These are phyloP conservation scores for Arthrobotrys megalospora DNA, from an alignment of 2,329 filamentous ascomycete genomes.

Conservation along the genomic window DNA sequence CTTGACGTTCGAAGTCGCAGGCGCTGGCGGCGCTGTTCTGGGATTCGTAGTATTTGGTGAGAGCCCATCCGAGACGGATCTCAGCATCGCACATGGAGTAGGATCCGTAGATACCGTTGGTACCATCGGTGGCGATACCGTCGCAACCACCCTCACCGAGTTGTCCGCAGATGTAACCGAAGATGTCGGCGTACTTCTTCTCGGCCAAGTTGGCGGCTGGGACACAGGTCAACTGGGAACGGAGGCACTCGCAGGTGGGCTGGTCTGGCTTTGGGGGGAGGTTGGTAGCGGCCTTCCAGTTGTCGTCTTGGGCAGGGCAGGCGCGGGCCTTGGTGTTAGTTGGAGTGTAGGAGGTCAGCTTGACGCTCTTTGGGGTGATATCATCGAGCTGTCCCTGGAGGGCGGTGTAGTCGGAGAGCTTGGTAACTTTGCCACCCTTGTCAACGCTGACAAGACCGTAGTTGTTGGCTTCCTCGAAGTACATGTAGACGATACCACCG, in stretches of 20 bases:
- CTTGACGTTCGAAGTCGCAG: conserved; percentile 81
- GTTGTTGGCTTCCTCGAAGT: conserved; percentile 90
- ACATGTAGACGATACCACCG: conserved; percentile 99
- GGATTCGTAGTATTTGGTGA: conserved; percentile 80
- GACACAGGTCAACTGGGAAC: conserved; percentile 79
- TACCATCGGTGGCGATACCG: conserved; percentile 79
- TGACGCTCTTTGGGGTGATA: conserved; percentile 77
- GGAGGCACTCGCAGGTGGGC: conserved; percentile 88
- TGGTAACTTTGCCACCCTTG: conserved; percentile 74
- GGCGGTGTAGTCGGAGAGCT: conserved; percentile 81
- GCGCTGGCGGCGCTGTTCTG: conserved; percentile 70
- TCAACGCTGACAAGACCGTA: conserved; percentile 81
- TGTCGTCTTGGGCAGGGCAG: conserved; percentile 78
- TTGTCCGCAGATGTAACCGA: conserved; percentile 78
- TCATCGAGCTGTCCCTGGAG: conserved; percentile 80
- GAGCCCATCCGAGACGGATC: conserved; percentile 80
- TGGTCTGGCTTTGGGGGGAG: conserved; percentile 88
- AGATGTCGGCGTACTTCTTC: conserved; percentile 77
- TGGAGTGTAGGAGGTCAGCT: conserved; percentile 79
- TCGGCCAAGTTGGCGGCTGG: conserved; percentile 74
- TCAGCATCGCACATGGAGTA: conserved; percentile 82
- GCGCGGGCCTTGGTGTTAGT: conserved; percentile 77
- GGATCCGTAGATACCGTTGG: conserved; percentile 79
- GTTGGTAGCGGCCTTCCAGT: conserved; percentile 79
- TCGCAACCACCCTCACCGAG: conserved; percentile 72